Base-by-base conservation (phyloP, 208 protist genomes). In the Acanthamoeba castellanii region DNA sequence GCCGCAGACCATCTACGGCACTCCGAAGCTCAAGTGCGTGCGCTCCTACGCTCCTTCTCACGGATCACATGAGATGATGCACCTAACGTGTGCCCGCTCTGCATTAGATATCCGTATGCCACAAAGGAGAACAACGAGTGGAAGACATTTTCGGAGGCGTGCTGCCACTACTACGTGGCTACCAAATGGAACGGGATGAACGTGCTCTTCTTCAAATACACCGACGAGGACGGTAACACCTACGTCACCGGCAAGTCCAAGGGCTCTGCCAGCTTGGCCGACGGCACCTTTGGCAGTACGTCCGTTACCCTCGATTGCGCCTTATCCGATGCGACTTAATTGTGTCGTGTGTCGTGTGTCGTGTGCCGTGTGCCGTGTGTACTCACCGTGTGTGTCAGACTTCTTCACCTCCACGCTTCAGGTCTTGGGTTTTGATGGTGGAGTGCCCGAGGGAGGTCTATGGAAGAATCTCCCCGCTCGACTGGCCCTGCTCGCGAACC, bases 161-260 rank as follows among this genome's bases (percentile, higher is more conserved):
- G 72, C 30, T 20, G 52, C 82, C 64, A 13, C 34, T 89, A 68
- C 82, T 89, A 68, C 50, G 45, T 89, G 55, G 45, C 82, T 6
- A 89, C 45, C 16, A 89, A 89, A 32, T 89, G 82, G 82, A 89
- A 89, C 55, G 82, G 82, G 11, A 89, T 66, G 82, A 89, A 89
- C n/a, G 82, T 89, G 57, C 82, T 89, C 25, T 57, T 89, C 55
- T 89, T 47, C 82, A 89, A 89, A 30, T 89, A 89, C 82, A 34
- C 7, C 27, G 82, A 89, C n/a, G 25, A 5, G 7, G 82, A 89
- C 7, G 82, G 82, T n/a, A 57, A 57, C n/a, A 27, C 30, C 30
- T 89, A 89, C 45, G 50, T 89, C 7, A 20, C 52, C 11, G 52
- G 20, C n/a, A 89, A 89, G 55, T 89, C 82, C 37, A 89, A 89